Evolutionary conservation across 73 alveolate genomes (phyloP), one percentile per base, ranked within the genome.

Genomic region (Blepharisma japonicum): DNA sequence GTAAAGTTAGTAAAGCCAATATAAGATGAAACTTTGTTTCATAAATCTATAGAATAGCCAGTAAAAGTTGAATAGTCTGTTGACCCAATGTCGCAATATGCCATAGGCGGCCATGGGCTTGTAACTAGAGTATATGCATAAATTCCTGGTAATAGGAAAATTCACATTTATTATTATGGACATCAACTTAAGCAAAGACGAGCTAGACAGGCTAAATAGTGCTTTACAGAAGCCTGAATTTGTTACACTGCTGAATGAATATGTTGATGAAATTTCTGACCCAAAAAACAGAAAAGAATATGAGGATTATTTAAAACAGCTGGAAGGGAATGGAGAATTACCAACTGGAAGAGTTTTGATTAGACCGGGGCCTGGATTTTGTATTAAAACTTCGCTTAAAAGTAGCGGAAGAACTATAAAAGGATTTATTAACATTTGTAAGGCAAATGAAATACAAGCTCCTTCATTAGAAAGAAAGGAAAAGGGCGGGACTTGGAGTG

Each of bases 161-260:
- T 32, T 32, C 42, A 32, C 42, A 32, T 32, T 32, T 32, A 32
- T 20, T 61, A 61, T 48, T 46, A 71, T 79, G 77, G 83, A 86
- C 77, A 42, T 85, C 18, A 81, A 85, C 27, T 72, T 89, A 86
- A 61, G 91, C 11, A 72, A 54, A 25, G 45, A 66, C 66, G 98
- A 93, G 79, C 61, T 91, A 81, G 87, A 84, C 68, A 83, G 89
- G 50, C 87, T 93, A 49, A 86, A 84, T 39, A 84, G 79, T 47
- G 99, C 99, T 20, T 91, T 97, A 95, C 95, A 95, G 77, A 82
- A 88, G 53, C 97, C 96, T 2, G 98, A 97, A 84, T 97, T 97
- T 77, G 68, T 83, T 8, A 94, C 87, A 8, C 71, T 97, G 86
- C 83, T 97, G 94, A 93, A 88, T 68, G 99, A 95, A 55, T 96